phyloP scores from a whole-genome alignment of 768 basidiomycete genomes.

The Tylopilus plumbeoviolaceoides region DNA sequence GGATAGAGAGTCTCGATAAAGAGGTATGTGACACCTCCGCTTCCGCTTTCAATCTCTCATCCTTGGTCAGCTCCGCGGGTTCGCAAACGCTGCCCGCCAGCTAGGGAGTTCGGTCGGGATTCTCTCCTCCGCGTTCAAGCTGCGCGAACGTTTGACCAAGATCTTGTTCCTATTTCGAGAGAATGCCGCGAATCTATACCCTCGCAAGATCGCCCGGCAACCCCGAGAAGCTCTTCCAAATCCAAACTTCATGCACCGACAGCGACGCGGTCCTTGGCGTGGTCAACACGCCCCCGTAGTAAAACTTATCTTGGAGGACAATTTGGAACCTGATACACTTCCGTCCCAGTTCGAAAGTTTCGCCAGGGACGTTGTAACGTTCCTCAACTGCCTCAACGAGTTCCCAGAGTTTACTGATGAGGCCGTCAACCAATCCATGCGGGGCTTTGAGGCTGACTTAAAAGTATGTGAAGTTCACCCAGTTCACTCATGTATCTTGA shows the following conservation, averaged over 20 bases:
- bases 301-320: conserved; percentile 36
- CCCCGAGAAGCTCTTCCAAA: conserved; percentile 37
- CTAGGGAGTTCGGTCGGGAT: conserved; percentile 55
- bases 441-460: conserved; percentile 47
- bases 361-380: conserved; percentile 48
- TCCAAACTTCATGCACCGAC: conserved; percentile 33
- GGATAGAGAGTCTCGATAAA: conserved; percentile 45
- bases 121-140: conserved; percentile 48
- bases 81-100: conserved; percentile 52
- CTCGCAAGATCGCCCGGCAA: conserved; percentile 41
- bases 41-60: conserved; percentile 10
- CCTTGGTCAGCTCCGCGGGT: conserved; percentile 42
- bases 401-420: conserved; percentile 56
- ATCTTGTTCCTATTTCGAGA: conserved; percentile 50
- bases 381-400: conserved; percentile 50
- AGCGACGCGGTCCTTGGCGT: conserved; percentile 31
- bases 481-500: conserved; percentile 3
- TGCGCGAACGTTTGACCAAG: conserved; percentile 49
- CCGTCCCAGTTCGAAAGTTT: conserved; percentile 44
- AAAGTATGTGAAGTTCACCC: conserved; percentile 32
- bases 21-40: conserved; percentile 31
- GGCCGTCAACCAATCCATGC: conserved; percentile 46
- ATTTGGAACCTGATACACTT: conserved; percentile 47
- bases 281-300: conserved; percentile 34
- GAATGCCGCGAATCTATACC: conserved; percentile 55